A percentile compares a stretch with the other conserved stretches of the same genome.
These are phyloP conservation scores for Phialophora macrospora DNA, from an alignment of 2,329 filamentous ascomycete species.

Conservation along the genomic window DNA sequence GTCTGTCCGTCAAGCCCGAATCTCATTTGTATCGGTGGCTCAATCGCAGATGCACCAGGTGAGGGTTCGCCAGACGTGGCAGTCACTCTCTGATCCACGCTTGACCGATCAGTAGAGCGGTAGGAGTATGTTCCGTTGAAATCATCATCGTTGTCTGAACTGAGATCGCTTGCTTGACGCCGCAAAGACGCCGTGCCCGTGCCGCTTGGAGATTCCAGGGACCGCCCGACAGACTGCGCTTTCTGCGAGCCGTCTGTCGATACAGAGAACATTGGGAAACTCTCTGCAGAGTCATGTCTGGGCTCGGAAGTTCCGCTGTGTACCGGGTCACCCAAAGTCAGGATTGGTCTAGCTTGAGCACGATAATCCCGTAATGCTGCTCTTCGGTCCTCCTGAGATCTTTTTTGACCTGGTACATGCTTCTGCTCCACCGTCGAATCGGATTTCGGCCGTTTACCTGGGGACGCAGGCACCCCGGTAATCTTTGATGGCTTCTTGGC, in stretches of 20 bases:
- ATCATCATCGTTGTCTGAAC: conserved; percentile 26
- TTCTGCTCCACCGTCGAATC: background rate
- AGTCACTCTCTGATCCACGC: conserved; percentile 4
- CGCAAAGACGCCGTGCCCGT: background rate
- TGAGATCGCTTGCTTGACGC: conserved; percentile 7
- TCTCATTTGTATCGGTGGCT: conserved; percentile 28
- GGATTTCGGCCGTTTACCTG: background rate
- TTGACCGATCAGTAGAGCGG: conserved; percentile 5
- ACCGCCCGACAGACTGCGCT: conserved; percentile 58
- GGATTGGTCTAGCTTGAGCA: conserved; percentile 54
- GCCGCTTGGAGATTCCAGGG: conserved; percentile 46
- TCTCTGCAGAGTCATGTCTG: conserved; percentile 65
- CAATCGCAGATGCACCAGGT: conserved; percentile 9
- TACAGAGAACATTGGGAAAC: conserved; percentile 68
- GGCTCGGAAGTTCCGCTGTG: conserved; percentile 43
- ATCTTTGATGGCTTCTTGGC: conserved; percentile 2
- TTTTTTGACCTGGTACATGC: conserved; percentile 38
- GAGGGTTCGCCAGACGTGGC: conserved; percentile 7
- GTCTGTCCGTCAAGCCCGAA: conserved; percentile 20
- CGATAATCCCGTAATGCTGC: conserved; percentile 56
- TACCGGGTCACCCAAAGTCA: conserved; percentile 54
- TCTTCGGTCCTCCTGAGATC: conserved; percentile 50
- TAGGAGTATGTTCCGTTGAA: conserved; percentile 21
- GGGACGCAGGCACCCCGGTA: background rate
- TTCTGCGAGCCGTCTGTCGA: conserved; percentile 62